Evolutionary conservation across 805 yeast species (phyloP).

Genomic region (Ogataea haglerorum): DNA sequence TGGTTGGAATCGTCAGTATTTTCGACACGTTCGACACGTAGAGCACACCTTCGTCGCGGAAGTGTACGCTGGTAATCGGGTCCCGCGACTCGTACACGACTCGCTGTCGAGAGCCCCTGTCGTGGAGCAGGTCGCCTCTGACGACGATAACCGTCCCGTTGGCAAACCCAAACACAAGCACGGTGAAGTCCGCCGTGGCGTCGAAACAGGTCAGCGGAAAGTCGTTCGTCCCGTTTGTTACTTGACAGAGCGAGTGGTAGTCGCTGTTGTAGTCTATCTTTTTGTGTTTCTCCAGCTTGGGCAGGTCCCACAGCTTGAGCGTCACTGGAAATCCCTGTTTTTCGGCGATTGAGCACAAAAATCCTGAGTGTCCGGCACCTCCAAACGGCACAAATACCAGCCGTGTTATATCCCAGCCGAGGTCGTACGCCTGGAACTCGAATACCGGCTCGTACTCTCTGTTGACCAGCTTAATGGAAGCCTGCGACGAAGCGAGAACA

Average conservation of each 20-base stretch:
- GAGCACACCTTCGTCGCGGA: conserved; percentile 52
- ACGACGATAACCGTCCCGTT: conserved; percentile 80
- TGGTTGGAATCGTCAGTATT: conserved; percentile 67
- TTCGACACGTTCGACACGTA: conserved; percentile 75
- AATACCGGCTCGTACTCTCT: conserved; percentile 42
- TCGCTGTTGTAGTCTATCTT: conserved; percentile 32
- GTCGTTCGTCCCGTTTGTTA: conserved; percentile 71
- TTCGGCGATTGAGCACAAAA: conserved; percentile 72
- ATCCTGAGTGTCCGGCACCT: conserved; percentile 23
- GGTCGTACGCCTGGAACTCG: conserved; percentile 62
- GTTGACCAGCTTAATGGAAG: conserved; percentile 55
- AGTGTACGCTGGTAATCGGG: conserved; percentile 75
- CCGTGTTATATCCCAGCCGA: conserved; percentile 60
- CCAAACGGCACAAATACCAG: conserved; percentile 40
- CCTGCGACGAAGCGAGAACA: conserved; percentile 55
- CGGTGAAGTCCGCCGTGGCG: conserved; percentile 51
- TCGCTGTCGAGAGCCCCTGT: conserved; percentile 87
- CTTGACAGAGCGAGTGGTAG: conserved; percentile 58
- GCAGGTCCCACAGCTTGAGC: conserved; percentile 71
- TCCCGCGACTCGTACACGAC: conserved; percentile 68
- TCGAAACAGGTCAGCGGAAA: conserved; percentile 72
- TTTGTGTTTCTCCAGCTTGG: conserved; percentile 39
- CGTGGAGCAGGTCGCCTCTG: conserved; percentile 84
- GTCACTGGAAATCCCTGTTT: conserved; percentile 65
- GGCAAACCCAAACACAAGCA: conserved; percentile 74